Base-by-base conservation (phyloP, 2,329 filamentous ascomycete genomes). In the Venturia carpophila region DNA sequence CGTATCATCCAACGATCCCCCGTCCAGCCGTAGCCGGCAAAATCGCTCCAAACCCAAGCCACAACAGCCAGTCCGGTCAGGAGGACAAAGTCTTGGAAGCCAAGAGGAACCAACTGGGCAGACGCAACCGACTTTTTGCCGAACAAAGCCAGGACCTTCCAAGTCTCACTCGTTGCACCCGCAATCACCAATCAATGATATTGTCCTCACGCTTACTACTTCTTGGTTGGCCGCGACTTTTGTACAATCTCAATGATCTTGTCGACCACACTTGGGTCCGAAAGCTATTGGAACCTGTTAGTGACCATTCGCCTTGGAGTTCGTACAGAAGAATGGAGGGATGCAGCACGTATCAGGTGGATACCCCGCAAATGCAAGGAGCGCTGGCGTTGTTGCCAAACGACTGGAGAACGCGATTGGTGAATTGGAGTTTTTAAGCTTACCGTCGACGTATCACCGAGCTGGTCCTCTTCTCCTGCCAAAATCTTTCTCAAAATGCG, bases 401-500 rank as follows among this genome's bases (percentile, higher is more conserved):
- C 37, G 24, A 47, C 43, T 19, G 27, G 60, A n/a, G 60, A 43
- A 47, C 39, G n/a, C 37, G 24, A 47, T 43, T 19, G 27, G 60
- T 6, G 60, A 43, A 47, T 27, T 27, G 43, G 39, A 34, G 60
- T 62, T 34, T 21, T 41, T 42, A n/a, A 67, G 81, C 89, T 80
- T 82, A 95, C 91, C 70, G 94, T 97, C 24, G 90, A 90, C 43
- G 83, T 95, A 74, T 99, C 94, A 71, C 94, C 94, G 64, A 99
- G 82, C 78, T 96, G 92, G 76, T 99, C 94, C 79, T 97, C 93
- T 81, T 99, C 94, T 43, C 93, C 93, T 19, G 92, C 92, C 70
- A 99, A 79, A 73, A 99, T 96, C 90, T 99, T 99, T 72, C 94
- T 85, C 80, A 99, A 79, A 74, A 99, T 96, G 69, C 94, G 87